Conservation (phyloP, 2,329 filamentous ascomycete species). For the Daldinia eschscholtzii region DNA sequence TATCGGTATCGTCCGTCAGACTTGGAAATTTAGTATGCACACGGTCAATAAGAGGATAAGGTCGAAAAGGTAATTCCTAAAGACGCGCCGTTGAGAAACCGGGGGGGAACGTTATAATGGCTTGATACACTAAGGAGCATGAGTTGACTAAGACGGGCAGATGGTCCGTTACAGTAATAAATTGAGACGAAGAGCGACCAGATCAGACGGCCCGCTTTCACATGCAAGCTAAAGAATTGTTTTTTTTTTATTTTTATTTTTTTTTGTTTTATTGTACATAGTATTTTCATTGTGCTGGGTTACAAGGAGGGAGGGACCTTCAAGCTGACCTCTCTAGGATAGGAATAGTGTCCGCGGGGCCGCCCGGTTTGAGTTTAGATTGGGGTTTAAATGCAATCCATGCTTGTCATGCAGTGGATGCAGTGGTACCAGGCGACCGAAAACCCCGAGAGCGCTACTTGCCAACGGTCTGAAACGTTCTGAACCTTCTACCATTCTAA, state of each 20-base stretch:
- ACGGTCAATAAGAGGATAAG: background rate
- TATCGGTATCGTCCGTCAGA: slow-evolving; percentile 10
- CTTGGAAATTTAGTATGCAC: slow-evolving; percentile 6
- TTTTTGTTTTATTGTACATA: no score
- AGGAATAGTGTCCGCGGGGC: slow-evolving; percentile 20
- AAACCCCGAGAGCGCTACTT: slow-evolving; percentile 12
- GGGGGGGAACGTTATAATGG: slow-evolving; percentile 1
- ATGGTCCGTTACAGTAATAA: slow-evolving; percentile 29
- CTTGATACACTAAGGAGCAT: background rate
- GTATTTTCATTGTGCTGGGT: slow-evolving; percentile 4
- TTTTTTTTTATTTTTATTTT: background rate
- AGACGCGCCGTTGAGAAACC: slow-evolving; percentile 4
- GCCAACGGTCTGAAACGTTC: slow-evolving; percentile 18
- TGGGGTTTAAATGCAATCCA: slow-evolving; percentile 3
- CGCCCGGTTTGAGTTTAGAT: slow-evolving; percentile 9
- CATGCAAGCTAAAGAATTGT: slow-evolving; percentile 35
- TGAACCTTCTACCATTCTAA: slow-evolving; percentile 1
- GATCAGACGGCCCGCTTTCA: slow-evolving; percentile 42
- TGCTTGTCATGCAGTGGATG: slow-evolving; percentile 13
- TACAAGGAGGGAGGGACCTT: background rate
- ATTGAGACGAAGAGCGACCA: slow-evolving; percentile 6
- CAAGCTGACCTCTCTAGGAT: slow-evolving; percentile 8
- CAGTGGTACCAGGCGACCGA: slow-evolving; percentile 9
- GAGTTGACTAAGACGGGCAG: slow-evolving; percentile 32
- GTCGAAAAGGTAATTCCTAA: background rate